Conservation (phyloP, 139 green algal genomes). For the Chlamydomonas sphaeroides region DNA sequence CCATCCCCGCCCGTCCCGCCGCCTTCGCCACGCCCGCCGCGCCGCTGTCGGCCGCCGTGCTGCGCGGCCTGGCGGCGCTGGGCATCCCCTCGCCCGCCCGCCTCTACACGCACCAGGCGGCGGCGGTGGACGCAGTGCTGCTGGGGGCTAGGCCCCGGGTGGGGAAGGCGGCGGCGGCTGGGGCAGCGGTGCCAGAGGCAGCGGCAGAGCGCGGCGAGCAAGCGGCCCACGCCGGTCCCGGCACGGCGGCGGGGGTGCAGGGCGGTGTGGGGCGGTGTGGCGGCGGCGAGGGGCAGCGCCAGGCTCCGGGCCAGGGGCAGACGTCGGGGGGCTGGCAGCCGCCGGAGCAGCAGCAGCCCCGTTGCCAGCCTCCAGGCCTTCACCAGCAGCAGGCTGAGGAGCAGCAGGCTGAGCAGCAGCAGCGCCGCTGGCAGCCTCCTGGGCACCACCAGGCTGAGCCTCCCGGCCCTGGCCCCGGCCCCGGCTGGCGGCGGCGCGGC, state of each 20-base stretch:
- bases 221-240: too few relatives aligned
- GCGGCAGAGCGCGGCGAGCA: too few relatives aligned
- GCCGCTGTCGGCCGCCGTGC: conserved; percentile 53
- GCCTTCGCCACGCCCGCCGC: conserved; percentile 31
- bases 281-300: too few relatives aligned
- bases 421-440: background rate
- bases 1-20: conserved; percentile 61
- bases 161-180: too few relatives aligned
- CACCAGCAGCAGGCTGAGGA: background rate
- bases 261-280: too few relatives aligned
- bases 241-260: too few relatives aligned
- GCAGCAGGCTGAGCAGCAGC: background rate
- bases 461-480: too few relatives aligned
- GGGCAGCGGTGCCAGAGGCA: too few relatives aligned
- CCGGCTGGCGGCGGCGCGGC: too few relatives aligned
- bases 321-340: too few relatives aligned
- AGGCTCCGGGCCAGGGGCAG: too few relatives aligned
- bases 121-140: conserved; percentile 69
- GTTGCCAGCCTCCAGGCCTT: background rate
- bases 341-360: background rate
- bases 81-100: conserved; percentile 44
- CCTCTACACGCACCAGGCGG: conserved; percentile 51
- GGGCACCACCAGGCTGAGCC: too few relatives aligned
- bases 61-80: conserved; percentile 51
- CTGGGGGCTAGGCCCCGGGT: background rate